Percentiles rank a stretch among this genome's conserved stretches.
These are phyloP conservation scores for Ilyonectria destructans DNA, from an alignment of 2,329 filamentous ascomycete species.

Conservation along the genomic window DNA sequence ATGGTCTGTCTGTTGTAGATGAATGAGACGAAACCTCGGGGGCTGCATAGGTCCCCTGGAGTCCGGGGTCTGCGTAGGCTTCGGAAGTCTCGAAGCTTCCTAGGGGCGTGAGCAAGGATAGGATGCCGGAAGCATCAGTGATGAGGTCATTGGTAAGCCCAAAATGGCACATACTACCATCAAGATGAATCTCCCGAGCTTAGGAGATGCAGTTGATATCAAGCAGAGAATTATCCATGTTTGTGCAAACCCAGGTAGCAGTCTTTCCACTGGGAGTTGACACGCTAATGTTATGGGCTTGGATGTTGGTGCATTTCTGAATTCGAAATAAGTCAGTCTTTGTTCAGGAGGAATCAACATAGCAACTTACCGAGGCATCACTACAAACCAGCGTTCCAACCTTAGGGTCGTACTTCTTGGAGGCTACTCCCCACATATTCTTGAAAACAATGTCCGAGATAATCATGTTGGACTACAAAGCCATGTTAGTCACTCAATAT, in stretches of 20 bases:
- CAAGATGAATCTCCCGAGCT: background rate
- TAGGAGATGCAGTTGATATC: background rate
- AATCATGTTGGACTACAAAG: background rate
- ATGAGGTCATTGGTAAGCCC: too few species aligned
- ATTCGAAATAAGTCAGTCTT: background rate
- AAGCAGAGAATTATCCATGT: conserved; percentile 1
- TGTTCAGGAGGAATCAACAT: background rate
- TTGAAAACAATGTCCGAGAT: background rate
- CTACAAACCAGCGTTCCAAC: background rate
- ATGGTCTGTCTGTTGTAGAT: too few species aligned
- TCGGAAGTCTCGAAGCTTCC: too few species aligned
- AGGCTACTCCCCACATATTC: conserved; percentile 2
- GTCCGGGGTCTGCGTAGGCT: too few species aligned
- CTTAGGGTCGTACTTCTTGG: background rate
- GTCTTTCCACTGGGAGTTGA: background rate
- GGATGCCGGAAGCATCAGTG: too few species aligned
- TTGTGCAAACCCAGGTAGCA: background rate
- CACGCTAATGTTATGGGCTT: background rate
- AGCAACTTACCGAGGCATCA: background rate
- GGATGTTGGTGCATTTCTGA: background rate
- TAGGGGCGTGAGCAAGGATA: too few species aligned
- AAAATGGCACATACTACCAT: too few species aligned
- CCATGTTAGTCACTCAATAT: background rate
- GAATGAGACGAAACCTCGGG: too few species aligned
- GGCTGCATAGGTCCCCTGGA: too few species aligned